Conservation (phyloP, 2,329 filamentous ascomycete species). For the Xylariaceae sp. region DNA sequence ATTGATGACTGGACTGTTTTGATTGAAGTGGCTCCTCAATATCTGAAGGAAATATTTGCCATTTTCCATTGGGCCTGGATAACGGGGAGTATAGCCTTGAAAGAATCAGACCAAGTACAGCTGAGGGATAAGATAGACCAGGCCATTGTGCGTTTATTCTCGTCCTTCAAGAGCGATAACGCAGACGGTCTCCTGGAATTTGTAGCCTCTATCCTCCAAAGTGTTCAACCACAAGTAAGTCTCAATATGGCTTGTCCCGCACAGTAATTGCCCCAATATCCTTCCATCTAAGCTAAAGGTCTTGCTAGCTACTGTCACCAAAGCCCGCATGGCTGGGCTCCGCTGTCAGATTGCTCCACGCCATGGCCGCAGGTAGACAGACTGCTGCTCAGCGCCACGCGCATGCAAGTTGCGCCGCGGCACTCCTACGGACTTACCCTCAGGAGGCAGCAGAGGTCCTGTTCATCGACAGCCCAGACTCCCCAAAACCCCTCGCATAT, state of each 20-base stretch:
- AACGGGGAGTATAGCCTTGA: constrained; percentile 30
- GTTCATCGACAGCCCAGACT: constrained; percentile 38
- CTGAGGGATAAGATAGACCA: constrained; percentile 34
- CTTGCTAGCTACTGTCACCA: constrained; percentile 36
- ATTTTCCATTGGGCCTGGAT: constrained; percentile 51
- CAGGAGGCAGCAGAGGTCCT: constrained; percentile 37
- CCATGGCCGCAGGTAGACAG: constrained; percentile 47
- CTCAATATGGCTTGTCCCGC: background rate
- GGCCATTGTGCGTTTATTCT: constrained; percentile 35
- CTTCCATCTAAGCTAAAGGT: too few species aligned
- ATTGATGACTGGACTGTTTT: constrained; percentile 47
- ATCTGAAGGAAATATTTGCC: constrained; percentile 43
- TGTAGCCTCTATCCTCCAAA: constrained; percentile 43
- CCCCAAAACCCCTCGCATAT: constrained; percentile 51
- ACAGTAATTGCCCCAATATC: background rate
- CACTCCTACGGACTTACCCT: constrained; percentile 50
- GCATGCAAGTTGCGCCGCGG: constrained; percentile 51
- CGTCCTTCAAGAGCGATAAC: constrained; percentile 41
- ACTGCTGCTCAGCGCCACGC: constrained; percentile 47
- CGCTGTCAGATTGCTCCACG: constrained; percentile 36
- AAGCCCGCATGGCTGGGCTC: constrained; percentile 47
- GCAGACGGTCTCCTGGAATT: constrained; percentile 52
- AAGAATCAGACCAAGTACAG: constrained; percentile 22
- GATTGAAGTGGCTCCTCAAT: constrained; percentile 47
- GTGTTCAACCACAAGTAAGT: constrained; percentile 40